phyloP scores from a whole-genome alignment of 257 asterid species.

The Nyctanthes arbortristis region DNA sequence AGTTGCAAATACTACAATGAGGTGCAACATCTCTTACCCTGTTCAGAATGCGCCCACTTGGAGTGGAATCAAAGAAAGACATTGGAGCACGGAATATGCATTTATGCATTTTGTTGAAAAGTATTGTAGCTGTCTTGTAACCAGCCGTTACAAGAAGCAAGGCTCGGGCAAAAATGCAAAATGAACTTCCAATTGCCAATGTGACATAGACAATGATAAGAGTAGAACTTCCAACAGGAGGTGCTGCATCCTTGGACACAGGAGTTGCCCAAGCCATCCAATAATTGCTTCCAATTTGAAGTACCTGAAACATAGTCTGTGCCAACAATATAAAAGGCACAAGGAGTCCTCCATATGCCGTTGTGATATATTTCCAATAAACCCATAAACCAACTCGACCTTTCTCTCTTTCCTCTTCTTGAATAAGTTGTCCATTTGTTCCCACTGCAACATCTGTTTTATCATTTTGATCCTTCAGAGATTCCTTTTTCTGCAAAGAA shows the following conservation, averaged over 20 bases:
- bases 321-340: slow-evolving; percentile 78
- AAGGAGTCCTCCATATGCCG: slow-evolving; percentile 77
- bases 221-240: slow-evolving; percentile 61
- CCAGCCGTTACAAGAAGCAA: slow-evolving; percentile 57
- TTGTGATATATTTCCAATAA: slow-evolving; percentile 83
- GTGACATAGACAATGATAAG: slow-evolving; percentile 72
- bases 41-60: slow-evolving; percentile 86
- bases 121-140: slow-evolving; percentile 67
- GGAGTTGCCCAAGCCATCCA: slow-evolving; percentile 99
- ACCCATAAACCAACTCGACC: slow-evolving; percentile 74
- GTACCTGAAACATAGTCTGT: slow-evolving; percentile 59
- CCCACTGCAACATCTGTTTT: slow-evolving; percentile 30
- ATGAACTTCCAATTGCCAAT: slow-evolving; percentile 64
- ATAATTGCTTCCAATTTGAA: slow-evolving; percentile 92
- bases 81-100: slow-evolving; percentile 87
- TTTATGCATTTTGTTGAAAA: slow-evolving; percentile 69
- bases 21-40: slow-evolving; percentile 48
- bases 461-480: slow-evolving; percentile 31
- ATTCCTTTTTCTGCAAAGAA: slow-evolving; percentile 29
- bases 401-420: slow-evolving; percentile 93
- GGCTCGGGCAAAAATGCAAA: slow-evolving; percentile 66
- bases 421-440: slow-evolving; percentile 66
- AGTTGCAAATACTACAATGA: background rate
- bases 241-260: slow-evolving; percentile 53
- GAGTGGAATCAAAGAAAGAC: slow-evolving; percentile 98